Base-by-base conservation (phyloP, 2,329 filamentous ascomycete species). In the Aureobasidium uvarum region DNA sequence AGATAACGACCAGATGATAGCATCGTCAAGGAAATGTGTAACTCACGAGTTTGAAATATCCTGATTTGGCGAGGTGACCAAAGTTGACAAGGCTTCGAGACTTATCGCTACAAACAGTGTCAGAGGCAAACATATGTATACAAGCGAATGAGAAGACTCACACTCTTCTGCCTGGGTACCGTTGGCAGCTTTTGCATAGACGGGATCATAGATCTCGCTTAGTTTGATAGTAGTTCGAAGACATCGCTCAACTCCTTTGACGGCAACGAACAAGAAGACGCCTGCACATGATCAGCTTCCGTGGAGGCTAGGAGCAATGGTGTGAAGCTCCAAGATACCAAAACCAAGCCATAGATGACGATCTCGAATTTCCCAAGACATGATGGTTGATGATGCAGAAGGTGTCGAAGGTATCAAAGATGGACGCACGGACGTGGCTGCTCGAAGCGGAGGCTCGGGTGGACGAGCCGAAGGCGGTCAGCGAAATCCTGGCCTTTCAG, bases 151-250 rank as follows among this genome's bases (percentile, higher is more conserved):
- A 16, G 16, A 11, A 45, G 16, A n/a, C 16, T 41, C 51, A 70
- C 65, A 58, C 50, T 72, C 69, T 68, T 72, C 71, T 5, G 72
- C 67, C 50, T 63, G 66, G 36, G 70, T 59, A 38, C 67, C 89
- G 72, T 92, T 89, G 2, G 88, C 90, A 28, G 89, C 86, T 74
- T 92, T 87, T 16, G 86, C 89, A 69, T 91, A 89, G 74, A 90
- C 90, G 70, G 88, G 85, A 59, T 89, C 85, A 73, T 89, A 86
- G 72, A 95, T 85, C 75, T 87, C 83, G 68, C 88, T 88, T 62
- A 87, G 81, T 70, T 86, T 81, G 69, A 86, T 83, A 69, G 88
- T 85, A 64, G 83, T 77, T 66, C 80, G 79, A 51, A 93, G 84
- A 64, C 85, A 80, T 43, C 81, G 75, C 68, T 83, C 81, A 75